Percentiles rank a stretch among this genome's conserved stretches.
phyloP scores from a whole-genome alignment of 257 asterid genomes.

The Primulina huaijiensis region DNA sequence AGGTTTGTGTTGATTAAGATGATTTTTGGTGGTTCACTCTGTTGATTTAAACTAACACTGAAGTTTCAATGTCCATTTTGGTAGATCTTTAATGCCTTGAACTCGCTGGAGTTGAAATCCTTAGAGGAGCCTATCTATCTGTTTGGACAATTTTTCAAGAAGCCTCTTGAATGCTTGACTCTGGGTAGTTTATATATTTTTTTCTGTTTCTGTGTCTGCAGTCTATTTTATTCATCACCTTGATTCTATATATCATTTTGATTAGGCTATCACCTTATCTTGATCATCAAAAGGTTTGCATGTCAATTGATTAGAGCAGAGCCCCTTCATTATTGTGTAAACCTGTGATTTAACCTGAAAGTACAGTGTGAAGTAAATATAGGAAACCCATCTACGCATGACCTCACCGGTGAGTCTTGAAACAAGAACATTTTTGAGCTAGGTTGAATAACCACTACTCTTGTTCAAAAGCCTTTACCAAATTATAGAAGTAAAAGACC shows the following conservation, averaged over 20 bases:
- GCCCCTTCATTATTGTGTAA: background rate
- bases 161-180: constrained; percentile 90
- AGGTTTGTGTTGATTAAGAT: constrained; percentile 73
- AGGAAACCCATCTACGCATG: background rate
- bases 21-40: constrained; percentile 28
- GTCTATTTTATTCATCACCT: background rate
- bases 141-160: constrained; percentile 84
- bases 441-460: background rate
- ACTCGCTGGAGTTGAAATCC: constrained; percentile 90
- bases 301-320: background rate
- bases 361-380: background rate
- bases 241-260: background rate
- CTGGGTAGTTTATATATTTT: constrained; percentile 53
- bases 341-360: background rate
- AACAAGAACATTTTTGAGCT: background rate
- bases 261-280: constrained; percentile 5
- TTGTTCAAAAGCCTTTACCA: constrained; percentile 1
- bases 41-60: constrained; percentile 30
- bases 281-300: constrained; percentile 1
- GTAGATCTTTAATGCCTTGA: constrained; percentile 87
- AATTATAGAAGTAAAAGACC: constrained; percentile 10
- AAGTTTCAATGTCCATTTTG: constrained; percentile 29
- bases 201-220: background rate
- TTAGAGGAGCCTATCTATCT: constrained; percentile 95
- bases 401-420: background rate